These are phyloP conservation scores for Tephrocybe sp. DNA, from an alignment of 768 basidiomycete genomes.

Conservation along the genomic window DNA sequence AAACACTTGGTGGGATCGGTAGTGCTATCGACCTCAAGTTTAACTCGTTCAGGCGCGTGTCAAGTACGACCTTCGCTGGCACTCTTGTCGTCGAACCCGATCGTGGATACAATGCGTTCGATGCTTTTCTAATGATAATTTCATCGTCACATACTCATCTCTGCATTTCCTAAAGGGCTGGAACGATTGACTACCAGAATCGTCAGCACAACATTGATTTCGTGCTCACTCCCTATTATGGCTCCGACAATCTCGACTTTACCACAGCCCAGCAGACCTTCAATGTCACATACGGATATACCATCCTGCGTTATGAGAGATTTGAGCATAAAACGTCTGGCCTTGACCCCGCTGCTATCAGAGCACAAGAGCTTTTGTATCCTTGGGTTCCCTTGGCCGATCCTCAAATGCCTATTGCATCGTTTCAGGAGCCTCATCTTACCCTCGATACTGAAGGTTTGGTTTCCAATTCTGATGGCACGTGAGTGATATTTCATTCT, in stretches of 20 bases:
- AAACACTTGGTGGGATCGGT: conserved; percentile 62
- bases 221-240: conserved; percentile 54
- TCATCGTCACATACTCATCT: background rate
- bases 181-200: conserved; percentile 57
- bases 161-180: conserved; percentile 30
- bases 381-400: conserved; percentile 30
- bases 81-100: conserved; percentile 50
- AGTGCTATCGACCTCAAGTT: conserved; percentile 57
- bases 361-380: conserved; percentile 33
- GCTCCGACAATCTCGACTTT: conserved; percentile 41
- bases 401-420: conserved; percentile 46
- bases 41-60: conserved; percentile 35
- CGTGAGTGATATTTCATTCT: conserved; percentile 29
- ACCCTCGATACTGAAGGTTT: conserved; percentile 59
- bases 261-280: conserved; percentile 49
- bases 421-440: conserved; percentile 39
- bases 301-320: conserved; percentile 48
- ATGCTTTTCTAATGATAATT: conserved; percentile 2
- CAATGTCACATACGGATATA: conserved; percentile 44
- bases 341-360: conserved; percentile 48
- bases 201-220: conserved; percentile 65
- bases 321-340: conserved; percentile 47
- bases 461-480: conserved; percentile 54
- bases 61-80: conserved; percentile 38
- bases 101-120: conserved; percentile 57